Conservation (phyloP, 164 flowering plant species). For the Dillenia suffruticosa region DNA sequence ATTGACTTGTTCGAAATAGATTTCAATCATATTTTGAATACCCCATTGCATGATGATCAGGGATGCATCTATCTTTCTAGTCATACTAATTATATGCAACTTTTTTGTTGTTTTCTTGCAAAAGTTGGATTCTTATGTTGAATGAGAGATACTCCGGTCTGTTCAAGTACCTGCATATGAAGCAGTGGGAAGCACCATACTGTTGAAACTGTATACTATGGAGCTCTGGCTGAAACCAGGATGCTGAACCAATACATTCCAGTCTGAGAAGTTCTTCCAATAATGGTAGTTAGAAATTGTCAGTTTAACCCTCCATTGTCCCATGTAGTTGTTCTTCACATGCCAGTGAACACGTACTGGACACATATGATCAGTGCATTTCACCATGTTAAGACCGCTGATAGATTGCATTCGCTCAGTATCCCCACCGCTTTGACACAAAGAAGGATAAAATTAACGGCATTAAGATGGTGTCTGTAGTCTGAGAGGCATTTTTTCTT, state of each 20-base stretch:
- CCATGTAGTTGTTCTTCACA: constrained; percentile 43
- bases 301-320: constrained; percentile 59
- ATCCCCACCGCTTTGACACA: no score
- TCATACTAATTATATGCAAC: no score
- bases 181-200: constrained; percentile 30
- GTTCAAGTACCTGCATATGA: constrained; percentile 30
- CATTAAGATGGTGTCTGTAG: no score
- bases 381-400: constrained; percentile 11
- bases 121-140: not conserved
- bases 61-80: no score
- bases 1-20: no score
- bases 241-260: constrained; percentile 64
- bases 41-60: no score
- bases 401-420: no score
- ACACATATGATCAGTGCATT: constrained; percentile 72
- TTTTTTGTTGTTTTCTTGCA: no score
- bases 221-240: constrained; percentile 43
- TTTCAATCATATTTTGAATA: no score
- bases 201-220: constrained; percentile 46
- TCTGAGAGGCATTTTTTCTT: no score
- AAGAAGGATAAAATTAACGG: no score
- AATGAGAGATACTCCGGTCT: not conserved
- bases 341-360: constrained; percentile 71
- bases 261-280: constrained; percentile 38
- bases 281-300: constrained; percentile 53